Conservation (phyloP, 495 filamentous ascomycete species). For the Pyronema domesticum region DNA sequence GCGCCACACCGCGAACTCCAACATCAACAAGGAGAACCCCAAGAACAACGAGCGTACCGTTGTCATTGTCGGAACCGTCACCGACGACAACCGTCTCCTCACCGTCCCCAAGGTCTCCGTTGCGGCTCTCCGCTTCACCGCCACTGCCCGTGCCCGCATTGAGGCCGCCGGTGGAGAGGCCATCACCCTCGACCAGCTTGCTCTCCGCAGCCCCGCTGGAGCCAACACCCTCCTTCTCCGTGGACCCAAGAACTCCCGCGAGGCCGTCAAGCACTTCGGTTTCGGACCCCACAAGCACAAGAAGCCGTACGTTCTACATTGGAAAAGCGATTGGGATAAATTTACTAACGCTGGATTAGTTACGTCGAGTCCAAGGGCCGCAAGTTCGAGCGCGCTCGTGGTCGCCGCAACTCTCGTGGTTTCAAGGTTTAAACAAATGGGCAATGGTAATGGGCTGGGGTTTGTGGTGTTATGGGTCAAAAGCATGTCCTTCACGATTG, state of each 20-base stretch:
- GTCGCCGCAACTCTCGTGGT: conserved; percentile 83
- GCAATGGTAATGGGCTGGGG: not conserved
- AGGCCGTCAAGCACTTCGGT: conserved; percentile 98
- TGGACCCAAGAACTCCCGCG: conserved; percentile 88
- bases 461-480: not conserved
- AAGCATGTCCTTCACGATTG: conserved; percentile 7
- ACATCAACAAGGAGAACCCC: conserved; percentile 35
- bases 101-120: conserved; percentile 76
- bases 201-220: conserved; percentile 79
- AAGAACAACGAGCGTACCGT: conserved; percentile 63
- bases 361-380: conserved; percentile 95
- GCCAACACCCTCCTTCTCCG: conserved; percentile 86
- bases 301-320: conserved; percentile 36
- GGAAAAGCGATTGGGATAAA: not conserved
- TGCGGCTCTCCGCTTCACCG: conserved; percentile 87
- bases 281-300: conserved; percentile 94
- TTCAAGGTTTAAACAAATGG: conserved; percentile 77
- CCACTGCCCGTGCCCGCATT: conserved; percentile 84
- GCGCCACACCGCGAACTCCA: conserved; percentile 40
- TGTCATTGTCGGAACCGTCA: conserved; percentile 31
- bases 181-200: conserved; percentile 89
- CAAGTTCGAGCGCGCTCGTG: conserved; percentile 97
- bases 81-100: conserved; percentile 33
- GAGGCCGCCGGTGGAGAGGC: conserved; percentile 81
- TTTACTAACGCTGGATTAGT: conserved; percentile 31